phyloP scores from a whole-genome alignment of 192 early-diverging fungal genomes.

The Phycomyces blakesleeanus region DNA sequence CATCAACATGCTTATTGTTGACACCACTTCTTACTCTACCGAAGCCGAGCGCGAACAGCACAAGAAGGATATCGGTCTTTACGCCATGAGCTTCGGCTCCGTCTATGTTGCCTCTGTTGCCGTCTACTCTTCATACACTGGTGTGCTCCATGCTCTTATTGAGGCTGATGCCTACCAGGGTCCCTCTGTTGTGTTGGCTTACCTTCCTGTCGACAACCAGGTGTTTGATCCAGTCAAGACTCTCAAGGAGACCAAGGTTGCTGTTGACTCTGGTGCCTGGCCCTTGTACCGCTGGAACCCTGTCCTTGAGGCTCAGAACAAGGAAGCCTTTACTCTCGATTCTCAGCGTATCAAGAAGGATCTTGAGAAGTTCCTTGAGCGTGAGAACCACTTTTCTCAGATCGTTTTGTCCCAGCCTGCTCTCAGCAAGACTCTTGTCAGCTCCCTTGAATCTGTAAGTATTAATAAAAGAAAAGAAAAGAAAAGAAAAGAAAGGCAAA shows the following conservation, averaged over 20 bases:
- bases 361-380: conserved; percentile 76
- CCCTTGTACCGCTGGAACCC: conserved; percentile 96
- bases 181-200: conserved; percentile 86
- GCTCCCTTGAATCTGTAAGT: conserved; percentile 61
- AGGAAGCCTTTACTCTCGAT: conserved; percentile 66
- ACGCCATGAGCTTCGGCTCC: conserved; percentile 91
- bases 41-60: conserved; percentile 51
- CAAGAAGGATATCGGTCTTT: conserved; percentile 94
- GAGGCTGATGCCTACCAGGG: conserved; percentile 90
- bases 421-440: conserved; percentile 48
- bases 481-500: no score
- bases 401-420: conserved; percentile 66
- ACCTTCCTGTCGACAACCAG: conserved; percentile 64
- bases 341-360: conserved; percentile 78
- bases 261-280: conserved; percentile 88
- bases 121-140: conserved; percentile 82
- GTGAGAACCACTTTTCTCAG: conserved; percentile 80
- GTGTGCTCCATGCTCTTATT: conserved; percentile 80
- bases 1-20: conserved; percentile 89
- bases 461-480: no score
- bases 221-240: conserved; percentile 62
- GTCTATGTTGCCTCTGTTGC: conserved; percentile 92
- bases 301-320: conserved; percentile 45
- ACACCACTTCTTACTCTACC: conserved; percentile 76
- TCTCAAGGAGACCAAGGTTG: conserved; percentile 86